Evolutionary conservation across 208 protist genomes (phyloP).

Genomic region (Acanthamoeba castellanii): DNA sequence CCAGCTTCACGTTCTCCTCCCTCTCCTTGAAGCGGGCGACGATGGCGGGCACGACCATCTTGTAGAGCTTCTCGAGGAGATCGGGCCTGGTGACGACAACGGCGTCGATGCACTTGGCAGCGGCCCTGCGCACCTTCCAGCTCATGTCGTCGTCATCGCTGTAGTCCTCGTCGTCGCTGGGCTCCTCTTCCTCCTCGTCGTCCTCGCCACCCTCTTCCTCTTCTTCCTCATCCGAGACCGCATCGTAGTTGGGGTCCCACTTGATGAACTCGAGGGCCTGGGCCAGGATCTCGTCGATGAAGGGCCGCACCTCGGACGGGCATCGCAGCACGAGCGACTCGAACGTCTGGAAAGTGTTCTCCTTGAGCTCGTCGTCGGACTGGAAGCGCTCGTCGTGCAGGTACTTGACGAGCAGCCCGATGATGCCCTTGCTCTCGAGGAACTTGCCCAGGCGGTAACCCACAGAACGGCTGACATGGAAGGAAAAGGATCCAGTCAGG

Average conservation of each 20-base stretch:
- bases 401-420: slow-evolving; percentile 79
- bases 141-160: slow-evolving; percentile 92
- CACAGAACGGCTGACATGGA: slow-evolving; percentile 77
- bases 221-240: slow-evolving; percentile 85
- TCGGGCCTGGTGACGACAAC: slow-evolving; percentile 89
- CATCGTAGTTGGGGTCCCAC: slow-evolving; percentile 93
- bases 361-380: slow-evolving; percentile 88
- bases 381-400: slow-evolving; percentile 83
- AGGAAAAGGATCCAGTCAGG: background rate
- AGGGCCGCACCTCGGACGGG: slow-evolving; percentile 85
- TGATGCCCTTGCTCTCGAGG: slow-evolving; percentile 85
- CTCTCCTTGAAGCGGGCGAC: slow-evolving; percentile 89
- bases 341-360: slow-evolving; percentile 88
- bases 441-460: slow-evolving; percentile 90
- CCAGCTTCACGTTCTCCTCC: slow-evolving; percentile 79
- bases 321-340: slow-evolving; percentile 89
- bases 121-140: slow-evolving; percentile 92
- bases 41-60: slow-evolving; percentile 83
- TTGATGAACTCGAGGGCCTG: slow-evolving; percentile 85
- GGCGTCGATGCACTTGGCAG: slow-evolving; percentile 88
- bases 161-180: slow-evolving; percentile 85
- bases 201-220: slow-evolving; percentile 84
- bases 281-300: slow-evolving; percentile 83
- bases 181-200: slow-evolving; percentile 69
- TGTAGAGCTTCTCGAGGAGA: slow-evolving; percentile 81